Conservation (phyloP, 2,329 filamentous ascomycete genomes). For the Xylariaceae sp. region DNA sequence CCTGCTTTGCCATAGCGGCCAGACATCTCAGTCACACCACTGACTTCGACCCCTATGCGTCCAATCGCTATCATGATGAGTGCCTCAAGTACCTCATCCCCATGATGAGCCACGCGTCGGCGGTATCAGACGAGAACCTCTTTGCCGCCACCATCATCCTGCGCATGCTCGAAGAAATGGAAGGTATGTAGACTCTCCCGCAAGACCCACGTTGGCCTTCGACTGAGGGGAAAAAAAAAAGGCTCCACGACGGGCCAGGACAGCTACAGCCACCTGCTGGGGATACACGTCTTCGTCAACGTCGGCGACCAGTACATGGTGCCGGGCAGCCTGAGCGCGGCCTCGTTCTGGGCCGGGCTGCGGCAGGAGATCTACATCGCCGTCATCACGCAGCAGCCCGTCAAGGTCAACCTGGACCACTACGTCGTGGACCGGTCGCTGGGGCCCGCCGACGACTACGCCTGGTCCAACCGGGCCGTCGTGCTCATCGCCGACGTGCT, state of each 20-base stretch:
- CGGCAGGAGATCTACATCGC: constrained; percentile 54
- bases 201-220: too few relatives aligned
- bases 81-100: constrained; percentile 44
- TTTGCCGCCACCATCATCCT: constrained; percentile 46
- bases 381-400: constrained; percentile 36
- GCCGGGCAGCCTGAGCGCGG: constrained; percentile 38
- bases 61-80: constrained; percentile 45
- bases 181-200: constrained; percentile 23
- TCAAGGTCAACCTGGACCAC: constrained; percentile 42
- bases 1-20: constrained; percentile 49
- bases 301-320: constrained; percentile 31
- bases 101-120: constrained; percentile 32
- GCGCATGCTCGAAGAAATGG: constrained; percentile 42
- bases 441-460: constrained; percentile 39
- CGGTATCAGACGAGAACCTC: constrained; percentile 41
- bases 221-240: too few relatives aligned
- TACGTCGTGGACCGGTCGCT: constrained; percentile 45
- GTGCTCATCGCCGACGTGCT: constrained; percentile 57
- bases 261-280: constrained; percentile 38
- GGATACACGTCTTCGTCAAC: constrained; percentile 40
- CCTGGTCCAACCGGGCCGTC: constrained; percentile 54
- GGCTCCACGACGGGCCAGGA: constrained; percentile 35
- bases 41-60: constrained; percentile 39
- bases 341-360: constrained; percentile 50
- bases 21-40: constrained; percentile 44